These are phyloP conservation scores for Papiliotrema fonsecae DNA, from an alignment of 1,284 basidiomycete species.

Conservation along the genomic window DNA sequence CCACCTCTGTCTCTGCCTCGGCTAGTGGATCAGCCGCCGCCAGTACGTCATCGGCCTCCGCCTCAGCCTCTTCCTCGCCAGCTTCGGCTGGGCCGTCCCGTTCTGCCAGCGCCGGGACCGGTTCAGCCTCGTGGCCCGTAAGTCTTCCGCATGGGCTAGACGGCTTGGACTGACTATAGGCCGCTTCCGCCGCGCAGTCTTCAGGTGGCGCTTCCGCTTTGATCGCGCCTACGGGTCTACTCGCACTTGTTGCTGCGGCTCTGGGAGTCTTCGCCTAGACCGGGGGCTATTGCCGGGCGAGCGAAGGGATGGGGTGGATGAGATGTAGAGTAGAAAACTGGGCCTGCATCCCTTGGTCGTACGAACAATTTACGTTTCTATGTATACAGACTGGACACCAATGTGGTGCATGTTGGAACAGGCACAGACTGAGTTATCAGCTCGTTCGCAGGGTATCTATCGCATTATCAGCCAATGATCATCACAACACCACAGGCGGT, in stretches of 20 bases:
- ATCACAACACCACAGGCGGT: no score
- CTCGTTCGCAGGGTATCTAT: no score
- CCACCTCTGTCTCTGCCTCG: background rate
- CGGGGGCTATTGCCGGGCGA: background rate
- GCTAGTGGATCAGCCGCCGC: background rate
- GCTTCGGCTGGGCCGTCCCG: background rate
- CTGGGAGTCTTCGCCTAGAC: constrained; percentile 13
- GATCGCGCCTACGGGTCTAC: constrained; percentile 7
- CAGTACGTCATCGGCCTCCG: background rate
- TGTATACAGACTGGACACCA: no score
- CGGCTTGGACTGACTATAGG: background rate
- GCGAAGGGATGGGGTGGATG: no score
- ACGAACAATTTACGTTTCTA: no score
- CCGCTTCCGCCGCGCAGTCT: constrained; percentile 11
- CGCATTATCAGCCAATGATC: no score
- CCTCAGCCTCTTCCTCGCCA: constrained; percentile 2
- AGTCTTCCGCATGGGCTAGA: background rate
- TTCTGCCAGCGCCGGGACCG: background rate
- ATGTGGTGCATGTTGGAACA: no score
- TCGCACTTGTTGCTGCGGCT: constrained; percentile 12
- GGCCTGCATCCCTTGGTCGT: no score
- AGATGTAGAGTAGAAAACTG: no score
- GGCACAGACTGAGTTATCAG: no score
- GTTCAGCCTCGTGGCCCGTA: constrained; percentile 2
- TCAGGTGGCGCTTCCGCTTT: constrained; percentile 5